Conservation (phyloP, 371 early-diverging fungal species). For the Entomophthora muscae region DNA sequence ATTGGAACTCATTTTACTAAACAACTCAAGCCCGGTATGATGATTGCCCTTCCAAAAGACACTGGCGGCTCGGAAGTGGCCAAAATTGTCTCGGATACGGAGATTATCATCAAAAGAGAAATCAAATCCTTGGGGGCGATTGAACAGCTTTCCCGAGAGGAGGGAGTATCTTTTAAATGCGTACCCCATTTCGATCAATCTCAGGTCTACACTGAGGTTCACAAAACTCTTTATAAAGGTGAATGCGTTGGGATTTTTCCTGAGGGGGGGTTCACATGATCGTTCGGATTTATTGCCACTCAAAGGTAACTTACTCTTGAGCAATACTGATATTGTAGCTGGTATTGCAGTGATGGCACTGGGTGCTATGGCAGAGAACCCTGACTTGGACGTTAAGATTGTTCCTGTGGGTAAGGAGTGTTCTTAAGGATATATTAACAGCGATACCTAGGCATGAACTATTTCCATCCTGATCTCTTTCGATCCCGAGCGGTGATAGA, state of each 20-base stretch:
- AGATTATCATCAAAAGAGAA: constrained; percentile 34
- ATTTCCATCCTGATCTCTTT: constrained; percentile 91
- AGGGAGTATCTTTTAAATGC: constrained; percentile 50
- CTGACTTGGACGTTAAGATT: constrained; percentile 74
- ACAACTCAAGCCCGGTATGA: constrained; percentile 37
- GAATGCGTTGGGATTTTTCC: constrained; percentile 92
- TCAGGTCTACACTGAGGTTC: constrained; percentile 64
- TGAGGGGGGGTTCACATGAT: constrained; percentile 94
- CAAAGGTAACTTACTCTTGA: constrained; percentile 35
- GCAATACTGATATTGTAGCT: constrained; percentile 18
- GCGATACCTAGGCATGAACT: constrained; percentile 70
- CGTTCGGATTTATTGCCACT: constrained; percentile 86
- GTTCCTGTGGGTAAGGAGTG: constrained; percentile 55
- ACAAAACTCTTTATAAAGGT: constrained; percentile 48
- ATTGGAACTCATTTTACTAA: constrained; percentile 47
- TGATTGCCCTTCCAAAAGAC: constrained; percentile 38
- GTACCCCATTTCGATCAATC: constrained; percentile 80
- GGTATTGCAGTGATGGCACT: constrained; percentile 86
- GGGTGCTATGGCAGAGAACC: constrained; percentile 81
- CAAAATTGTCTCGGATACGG: constrained; percentile 68
- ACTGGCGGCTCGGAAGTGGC: constrained; percentile 48
- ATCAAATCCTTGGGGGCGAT: constrained; percentile 46
- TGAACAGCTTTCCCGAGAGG: constrained; percentile 28
- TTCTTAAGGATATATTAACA: no score
- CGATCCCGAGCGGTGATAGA: constrained; percentile 91